Evolutionary conservation across 129 eudicot species (phyloP), one percentile per base, ranked within the genome.

Genomic region (Chrysanthemum lavandulifolium): DNA sequence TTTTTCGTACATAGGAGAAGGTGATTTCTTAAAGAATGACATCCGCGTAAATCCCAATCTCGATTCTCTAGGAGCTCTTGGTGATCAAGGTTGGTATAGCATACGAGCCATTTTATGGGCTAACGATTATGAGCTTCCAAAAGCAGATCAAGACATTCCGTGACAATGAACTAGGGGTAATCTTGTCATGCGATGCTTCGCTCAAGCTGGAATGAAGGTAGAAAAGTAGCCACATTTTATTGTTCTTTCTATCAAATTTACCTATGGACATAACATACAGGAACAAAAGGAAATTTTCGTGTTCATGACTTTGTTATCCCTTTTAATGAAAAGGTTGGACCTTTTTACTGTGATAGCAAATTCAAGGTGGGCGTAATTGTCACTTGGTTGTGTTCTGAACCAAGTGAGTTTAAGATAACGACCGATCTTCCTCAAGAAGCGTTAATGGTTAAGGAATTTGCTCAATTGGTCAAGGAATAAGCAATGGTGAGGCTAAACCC

Each of bases 291-390:
- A 7, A 77, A 73, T 14, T 61, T 89, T 19, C 87, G 78, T 5
- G 81, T 86, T 15, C 83, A 84, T 19, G 96, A 89, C 76, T 86
- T 89, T 57, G 76, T 87, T 4, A 76, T 86, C 25, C 91, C 92
- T 18, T 78, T 77, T 3, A 71, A 69, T 8, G 92, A 89, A 73
- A 75, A 84, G 10, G 80, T 73, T 48, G 92, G 81, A n/a, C 56
- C 76, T 18, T 86, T 69, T 68, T 64, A 73, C 0, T n/a, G n/a
- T n/a, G n/a, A n/a, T n/a, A n/a, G 68, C 80, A 0, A 79, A 82
- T 15, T 82, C 89, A 0, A 40, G 53, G 56, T 84, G 73, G 65
- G 57, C 78, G 1, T 87, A 82, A 8, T 27, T 79, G 13, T 67
- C 74, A 2, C 76, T 75, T 14, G 90, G 78, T 54, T 77, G 86